Percentiles rank a stretch among this genome's conserved stretches.
Evolutionary conservation across 1,139 yeast species (phyloP).

Genomic region (Eremothecium sinecaudum): DNA sequence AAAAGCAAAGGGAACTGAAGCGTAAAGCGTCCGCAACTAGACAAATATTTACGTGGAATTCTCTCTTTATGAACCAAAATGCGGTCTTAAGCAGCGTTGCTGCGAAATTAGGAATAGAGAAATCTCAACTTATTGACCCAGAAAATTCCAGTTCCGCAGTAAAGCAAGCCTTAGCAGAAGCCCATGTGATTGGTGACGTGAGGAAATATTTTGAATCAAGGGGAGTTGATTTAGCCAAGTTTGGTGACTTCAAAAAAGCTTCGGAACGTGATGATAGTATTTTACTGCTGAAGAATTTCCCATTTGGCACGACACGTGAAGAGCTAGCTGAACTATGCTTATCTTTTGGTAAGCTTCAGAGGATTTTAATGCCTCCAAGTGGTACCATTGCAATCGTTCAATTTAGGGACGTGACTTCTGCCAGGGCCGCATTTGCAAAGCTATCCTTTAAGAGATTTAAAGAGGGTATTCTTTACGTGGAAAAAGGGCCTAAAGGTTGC

Average conservation of each 20-base stretch:
- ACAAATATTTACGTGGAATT: conserved; percentile 89
- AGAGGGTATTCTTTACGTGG: conserved; percentile 76
- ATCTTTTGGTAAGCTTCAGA: conserved; percentile 67
- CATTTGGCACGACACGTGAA: conserved; percentile 70
- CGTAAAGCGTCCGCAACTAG: conserved; percentile 77
- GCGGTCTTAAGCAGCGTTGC: conserved; percentile 92
- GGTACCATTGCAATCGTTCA: conserved; percentile 97
- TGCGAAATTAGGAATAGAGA: conserved; percentile 66
- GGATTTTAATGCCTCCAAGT: conserved; percentile 89
- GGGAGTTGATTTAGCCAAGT: conserved; percentile 75
- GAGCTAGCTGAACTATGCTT: conserved; percentile 77
- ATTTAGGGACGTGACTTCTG: conserved; percentile 72
- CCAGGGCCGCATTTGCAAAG: conserved; percentile 82
- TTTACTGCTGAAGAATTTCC: conserved; percentile 79
- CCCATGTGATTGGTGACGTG: conserved; percentile 87
- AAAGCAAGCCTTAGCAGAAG: conserved; percentile 96
- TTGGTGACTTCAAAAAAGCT: conserved; percentile 36
- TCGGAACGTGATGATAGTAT: conserved; percentile 75
- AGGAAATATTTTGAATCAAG: conserved; percentile 74
- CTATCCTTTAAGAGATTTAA: conserved; percentile 81
- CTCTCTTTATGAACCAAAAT: conserved; percentile 80
- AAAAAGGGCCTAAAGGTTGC: conserved; percentile 84
- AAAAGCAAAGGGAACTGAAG: conserved; percentile 79
- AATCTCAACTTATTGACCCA: conserved; percentile 79
- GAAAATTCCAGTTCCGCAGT: conserved; percentile 84